A percentile compares a stretch with the other conserved stretches of the same genome.
Conservation (phyloP, 140 eudicot genomes). For the Oenanthe javanica region DNA sequence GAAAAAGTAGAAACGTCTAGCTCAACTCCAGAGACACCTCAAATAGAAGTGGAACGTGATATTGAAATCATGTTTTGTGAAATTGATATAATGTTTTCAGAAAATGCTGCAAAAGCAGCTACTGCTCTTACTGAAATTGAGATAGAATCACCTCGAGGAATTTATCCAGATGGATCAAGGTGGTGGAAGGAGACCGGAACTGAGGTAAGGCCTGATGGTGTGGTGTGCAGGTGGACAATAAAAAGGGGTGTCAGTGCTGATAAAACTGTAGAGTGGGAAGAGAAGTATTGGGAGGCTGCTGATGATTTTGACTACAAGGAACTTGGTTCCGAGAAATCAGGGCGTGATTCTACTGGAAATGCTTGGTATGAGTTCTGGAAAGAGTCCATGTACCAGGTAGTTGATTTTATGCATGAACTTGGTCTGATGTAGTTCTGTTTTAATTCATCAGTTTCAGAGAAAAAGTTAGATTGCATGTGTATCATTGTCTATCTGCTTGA, state of each 20-base stretch:
- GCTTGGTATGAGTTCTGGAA: constrained; percentile 95
- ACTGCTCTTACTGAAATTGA: constrained; percentile 50
- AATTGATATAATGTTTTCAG: constrained; percentile 47
- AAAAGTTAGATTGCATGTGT: background rate
- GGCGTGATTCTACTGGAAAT: constrained; percentile 81
- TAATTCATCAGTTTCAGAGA: background rate
- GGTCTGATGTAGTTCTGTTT: background rate
- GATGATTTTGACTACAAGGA: constrained; percentile 82
- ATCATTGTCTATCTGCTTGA: constrained; percentile 5
- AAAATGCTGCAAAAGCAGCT: constrained; percentile 76
- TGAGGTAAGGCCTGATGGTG: constrained; percentile 75
- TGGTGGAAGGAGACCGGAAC: constrained; percentile 97
- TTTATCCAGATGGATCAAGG: constrained; percentile 55
- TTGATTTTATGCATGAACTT: constrained; percentile 2
- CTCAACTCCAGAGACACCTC: constrained; percentile 29
- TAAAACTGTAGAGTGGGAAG: constrained; percentile 82
- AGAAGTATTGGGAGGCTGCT: constrained; percentile 94
- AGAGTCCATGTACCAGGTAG: constrained; percentile 85
- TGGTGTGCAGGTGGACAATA: constrained; percentile 79
- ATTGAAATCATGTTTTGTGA: constrained; percentile 42
- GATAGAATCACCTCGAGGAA: constrained; percentile 35
- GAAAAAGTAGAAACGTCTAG: constrained; percentile 31
- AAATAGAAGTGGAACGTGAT: constrained; percentile 35
- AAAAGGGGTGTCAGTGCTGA: constrained; percentile 76
- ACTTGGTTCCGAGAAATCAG: constrained; percentile 95